Evolutionary conservation across 352 stramenopile genomes (phyloP), one percentile per base, ranked within the genome.

Genomic region (Pythium brassicae): DNA sequence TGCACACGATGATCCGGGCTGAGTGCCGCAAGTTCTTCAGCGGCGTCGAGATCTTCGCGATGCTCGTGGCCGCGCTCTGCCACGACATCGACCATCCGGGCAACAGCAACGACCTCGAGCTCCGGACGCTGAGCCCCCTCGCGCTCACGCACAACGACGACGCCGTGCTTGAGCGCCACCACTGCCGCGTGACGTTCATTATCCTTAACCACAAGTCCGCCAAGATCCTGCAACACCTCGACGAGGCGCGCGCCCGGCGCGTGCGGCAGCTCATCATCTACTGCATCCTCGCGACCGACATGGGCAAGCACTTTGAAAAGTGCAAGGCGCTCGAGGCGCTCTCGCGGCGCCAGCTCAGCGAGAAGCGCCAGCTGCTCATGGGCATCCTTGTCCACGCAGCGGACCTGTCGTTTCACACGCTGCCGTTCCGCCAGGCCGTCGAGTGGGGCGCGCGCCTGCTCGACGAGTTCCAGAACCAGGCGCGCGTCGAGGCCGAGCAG

Each of bases 61-160:
- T 92, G 66, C 65, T 94, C 6, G 43, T 95, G 6, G 79, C 77
- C 2, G 76, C 82, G 6, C 61, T 94, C 32, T 83, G 78, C 40
- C 86, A 95, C 59, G 85, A 95, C 62, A 79, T 94, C 40, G 84
- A 92, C 53, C 86, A 96, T 59, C 80, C 83, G 3, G 81, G 83
- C 47, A 83, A 87, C 53, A 92, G 66, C 23, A 96, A 96, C 57
- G 78, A 85, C 61, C 95, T 96, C 62, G 74, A 94, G 66, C 64
- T 92, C 27, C 88, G 87, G 27, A 78, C 71, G 22, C 56, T 85
- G 34, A 91, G 74, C n/a, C 66, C 72, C 4, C 76, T 95, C 61
- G 86, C 87, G 4, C 68, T 92, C 26, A 89, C 78, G 1, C 89
- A 95, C 74, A 92, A 93, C 51, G 83, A 96, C 58, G 69, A 87